phyloP scores from a whole-genome alignment of 2,329 filamentous ascomycete species.

The Peltaster fructicola region DNA sequence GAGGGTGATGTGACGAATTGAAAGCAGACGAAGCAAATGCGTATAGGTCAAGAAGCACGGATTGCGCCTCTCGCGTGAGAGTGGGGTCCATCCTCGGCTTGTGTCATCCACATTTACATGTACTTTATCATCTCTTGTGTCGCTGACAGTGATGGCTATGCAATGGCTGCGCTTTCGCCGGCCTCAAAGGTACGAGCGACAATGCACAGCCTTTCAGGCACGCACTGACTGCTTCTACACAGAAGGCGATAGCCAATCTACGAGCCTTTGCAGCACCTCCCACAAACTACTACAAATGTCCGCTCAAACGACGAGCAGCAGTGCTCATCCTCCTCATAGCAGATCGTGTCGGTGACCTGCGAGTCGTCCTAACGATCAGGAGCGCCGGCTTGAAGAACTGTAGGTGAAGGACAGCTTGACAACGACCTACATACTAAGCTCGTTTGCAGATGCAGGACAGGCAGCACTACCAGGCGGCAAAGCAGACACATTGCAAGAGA shows the following conservation, averaged over 20 bases:
- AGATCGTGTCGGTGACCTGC: constrained; percentile 61
- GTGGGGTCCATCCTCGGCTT: too few species aligned
- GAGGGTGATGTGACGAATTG: too few species aligned
- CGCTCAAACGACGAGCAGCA: constrained; percentile 54
- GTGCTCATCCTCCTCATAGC: constrained; percentile 80
- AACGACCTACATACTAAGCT: too few species aligned
- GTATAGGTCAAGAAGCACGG: too few species aligned
- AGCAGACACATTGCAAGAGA: constrained; percentile 37
- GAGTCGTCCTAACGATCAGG: constrained; percentile 45
- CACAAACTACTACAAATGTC: constrained; percentile 38
- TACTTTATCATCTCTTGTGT: too few species aligned
- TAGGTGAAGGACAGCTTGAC: constrained; percentile 14
- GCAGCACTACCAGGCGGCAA: constrained; percentile 36
- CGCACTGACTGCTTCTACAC: constrained; percentile 2
- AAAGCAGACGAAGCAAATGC: too few species aligned
- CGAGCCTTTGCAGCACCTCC: constrained; percentile 38
- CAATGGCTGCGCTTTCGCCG: constrained; percentile 17
- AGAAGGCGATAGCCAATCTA: constrained; percentile 36
- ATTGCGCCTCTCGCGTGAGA: too few species aligned
- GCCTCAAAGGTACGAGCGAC: constrained; percentile 13
- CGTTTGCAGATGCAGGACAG: constrained; percentile 45
- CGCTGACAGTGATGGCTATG: constrained; percentile 11
- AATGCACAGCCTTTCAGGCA: neutral
- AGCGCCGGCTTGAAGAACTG: constrained; percentile 41
- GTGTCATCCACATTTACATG: too few species aligned